These are phyloP conservation scores for Agrostemma githago DNA, from an alignment of 148 eudicot species.

Conservation along the genomic window DNA sequence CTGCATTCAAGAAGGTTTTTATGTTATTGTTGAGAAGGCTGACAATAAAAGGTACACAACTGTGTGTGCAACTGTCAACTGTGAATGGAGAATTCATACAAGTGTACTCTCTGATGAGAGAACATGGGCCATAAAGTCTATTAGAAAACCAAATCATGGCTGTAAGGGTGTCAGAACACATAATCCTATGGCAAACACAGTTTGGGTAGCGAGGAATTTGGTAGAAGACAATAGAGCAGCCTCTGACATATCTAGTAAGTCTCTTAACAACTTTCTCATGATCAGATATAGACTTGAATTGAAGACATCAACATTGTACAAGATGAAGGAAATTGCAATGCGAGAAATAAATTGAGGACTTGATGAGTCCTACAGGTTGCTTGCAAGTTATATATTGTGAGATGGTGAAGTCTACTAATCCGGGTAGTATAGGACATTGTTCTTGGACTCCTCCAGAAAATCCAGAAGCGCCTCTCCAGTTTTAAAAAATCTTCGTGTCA, in stretches of 20 bases:
- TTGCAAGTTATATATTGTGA: conserved; percentile 1
- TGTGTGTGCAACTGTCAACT: neutral
- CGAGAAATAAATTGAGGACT: neutral
- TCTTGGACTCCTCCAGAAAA: neutral
- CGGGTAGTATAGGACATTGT: neutral
- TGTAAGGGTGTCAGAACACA: too few relatives aligned
- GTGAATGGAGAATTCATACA: neutral
- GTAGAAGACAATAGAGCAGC: too few relatives aligned
- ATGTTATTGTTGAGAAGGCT: too few relatives aligned
- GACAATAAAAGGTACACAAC: neutral
- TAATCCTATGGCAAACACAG: neutral
- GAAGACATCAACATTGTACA: too few relatives aligned
- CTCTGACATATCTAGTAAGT: too few relatives aligned
- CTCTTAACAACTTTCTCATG: too few relatives aligned
- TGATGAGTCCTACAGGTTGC: neutral
- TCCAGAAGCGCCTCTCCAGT: neutral
- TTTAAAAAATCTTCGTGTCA: neutral
- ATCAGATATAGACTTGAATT: too few relatives aligned
- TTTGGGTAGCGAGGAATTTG: too few relatives aligned
- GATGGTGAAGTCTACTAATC: neutral
- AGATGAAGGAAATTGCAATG: too few relatives aligned
- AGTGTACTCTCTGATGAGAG: neutral
- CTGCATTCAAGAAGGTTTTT: too few relatives aligned
- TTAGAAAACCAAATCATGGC: neutral
- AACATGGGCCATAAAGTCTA: neutral